Base-by-base conservation (phyloP, 2,329 filamentous ascomycete genomes). In the Macrophomina pseudophaseolina region DNA sequence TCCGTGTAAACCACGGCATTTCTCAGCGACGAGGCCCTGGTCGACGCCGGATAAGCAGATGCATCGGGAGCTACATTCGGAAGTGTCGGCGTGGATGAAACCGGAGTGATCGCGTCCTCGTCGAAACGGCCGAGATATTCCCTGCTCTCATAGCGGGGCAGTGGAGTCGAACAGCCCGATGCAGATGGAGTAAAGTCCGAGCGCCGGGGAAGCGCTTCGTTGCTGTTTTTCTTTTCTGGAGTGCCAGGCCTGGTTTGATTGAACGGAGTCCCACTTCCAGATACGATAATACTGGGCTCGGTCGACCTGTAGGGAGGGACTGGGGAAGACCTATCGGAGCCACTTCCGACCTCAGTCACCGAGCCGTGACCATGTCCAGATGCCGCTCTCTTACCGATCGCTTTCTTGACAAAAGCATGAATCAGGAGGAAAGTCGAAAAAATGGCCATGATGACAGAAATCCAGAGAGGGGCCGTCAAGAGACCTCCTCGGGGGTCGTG, bases 391-490 rank as follows among this genome's bases (percentile, higher is more conserved):
- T 67, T 67, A 69, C 70, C 70, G 16, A 69, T 63, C 2, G 72
- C 67, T 38, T 73, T 73, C 33, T 71, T 69, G 23, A 76, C 65
- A 46, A 78, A 71, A 2, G 75, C 71, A 63, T 78, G 75, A 4
- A 76, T 56, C 8, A 78, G 65, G 14, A 78, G 69, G 7, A 74
- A 53, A 3, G 73, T 72, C 1, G 74, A 75, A 49, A 76, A 68
- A 1, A 71, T 67, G 32, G 77, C 71, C 48, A 73, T 76, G 7
- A 72, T 71, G 28, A 76, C 67, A 1, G 74, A 76, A 12, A 77
- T 71, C 73, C 74, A 75, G 3, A 78, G 68, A 16, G 75, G 74
- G 11, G 74, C 73, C 70, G 73, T 75, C 35, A 74, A 70, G 63
- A 69, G 73, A 35, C 72, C 68, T 28, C 68, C 70, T 5, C 72